Conservation (phyloP, 139 green algal species). For the Closterium sp. region DNA sequence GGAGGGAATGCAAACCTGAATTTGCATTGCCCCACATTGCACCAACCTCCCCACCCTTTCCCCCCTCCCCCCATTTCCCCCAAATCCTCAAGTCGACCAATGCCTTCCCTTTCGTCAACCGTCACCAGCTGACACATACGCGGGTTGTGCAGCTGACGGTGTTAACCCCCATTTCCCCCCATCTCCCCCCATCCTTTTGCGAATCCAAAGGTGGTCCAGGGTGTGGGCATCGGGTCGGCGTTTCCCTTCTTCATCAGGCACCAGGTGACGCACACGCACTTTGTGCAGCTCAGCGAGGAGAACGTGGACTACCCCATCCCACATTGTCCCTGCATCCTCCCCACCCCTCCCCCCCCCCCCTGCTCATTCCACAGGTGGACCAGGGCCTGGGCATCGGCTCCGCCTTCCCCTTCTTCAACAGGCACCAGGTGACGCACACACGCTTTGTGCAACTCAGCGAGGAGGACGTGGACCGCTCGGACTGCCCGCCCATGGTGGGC, state of each 20-base stretch:
- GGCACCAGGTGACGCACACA: constrained; percentile 47
- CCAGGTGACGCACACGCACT: constrained; percentile 52
- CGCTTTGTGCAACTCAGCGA: constrained; percentile 68
- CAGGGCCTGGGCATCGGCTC: constrained; percentile 75
- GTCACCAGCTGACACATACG: constrained; percentile 47
- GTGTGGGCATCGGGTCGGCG: constrained; percentile 66
- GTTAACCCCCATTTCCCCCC: background rate
- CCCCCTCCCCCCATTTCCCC: too few species aligned
- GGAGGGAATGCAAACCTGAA: too few species aligned
- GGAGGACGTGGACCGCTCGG: background rate
- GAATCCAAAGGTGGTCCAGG: constrained; percentile 80
- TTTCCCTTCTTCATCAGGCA: constrained; percentile 77
- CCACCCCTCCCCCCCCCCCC: background rate
- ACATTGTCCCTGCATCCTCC: too few species aligned
- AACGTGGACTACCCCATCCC: too few species aligned
- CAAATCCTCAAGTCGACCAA: constrained; percentile 80
- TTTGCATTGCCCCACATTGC: background rate
- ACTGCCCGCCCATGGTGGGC: constrained; percentile 54
- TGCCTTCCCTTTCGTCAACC: constrained; percentile 76
- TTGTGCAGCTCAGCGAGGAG: constrained; percentile 66
- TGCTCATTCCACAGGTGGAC: constrained; percentile 62
- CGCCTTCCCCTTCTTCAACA: constrained; percentile 75
- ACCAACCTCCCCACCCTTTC: background rate
- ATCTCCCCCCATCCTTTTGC: background rate
- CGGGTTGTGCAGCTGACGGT: constrained; percentile 67